phyloP scores from a whole-genome alignment of 2,329 filamentous ascomycete genomes.

The Domatiomyces globalis region DNA sequence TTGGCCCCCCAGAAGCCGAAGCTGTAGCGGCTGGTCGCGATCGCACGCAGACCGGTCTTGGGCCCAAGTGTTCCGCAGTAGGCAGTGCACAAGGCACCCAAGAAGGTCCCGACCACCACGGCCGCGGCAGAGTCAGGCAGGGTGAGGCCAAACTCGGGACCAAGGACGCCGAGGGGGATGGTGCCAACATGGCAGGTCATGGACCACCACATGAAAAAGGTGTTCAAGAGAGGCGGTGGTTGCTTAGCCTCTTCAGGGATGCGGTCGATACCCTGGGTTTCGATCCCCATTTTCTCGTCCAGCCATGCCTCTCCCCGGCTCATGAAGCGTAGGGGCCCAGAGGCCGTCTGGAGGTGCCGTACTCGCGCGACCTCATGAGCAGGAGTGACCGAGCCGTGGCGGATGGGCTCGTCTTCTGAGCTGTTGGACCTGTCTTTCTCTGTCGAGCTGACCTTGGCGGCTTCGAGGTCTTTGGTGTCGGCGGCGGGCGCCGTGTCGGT shows the following conservation, averaged over 20 bases:
- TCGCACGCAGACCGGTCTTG: constrained; percentile 24
- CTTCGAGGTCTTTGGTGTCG: background rate
- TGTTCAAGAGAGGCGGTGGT: constrained; percentile 29
- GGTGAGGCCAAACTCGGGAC: constrained; percentile 35
- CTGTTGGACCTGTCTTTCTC: background rate
- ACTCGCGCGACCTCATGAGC: constrained; percentile 11
- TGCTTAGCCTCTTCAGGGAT: constrained; percentile 32
- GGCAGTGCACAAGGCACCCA: constrained; percentile 29
- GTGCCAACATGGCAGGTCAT: constrained; percentile 30
- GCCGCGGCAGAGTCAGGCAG: constrained; percentile 31
- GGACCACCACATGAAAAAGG: constrained; percentile 33
- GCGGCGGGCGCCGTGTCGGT: background rate
- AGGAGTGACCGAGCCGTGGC: constrained; percentile 11
- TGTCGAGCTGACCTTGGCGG: background rate
- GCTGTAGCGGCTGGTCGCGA: constrained; percentile 20
- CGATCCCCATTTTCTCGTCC: constrained; percentile 33
- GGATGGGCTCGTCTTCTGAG: background rate
- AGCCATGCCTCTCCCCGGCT: constrained; percentile 26
- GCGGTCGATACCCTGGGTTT: constrained; percentile 35
- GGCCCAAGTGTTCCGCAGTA: constrained; percentile 31
- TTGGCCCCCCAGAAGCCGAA: constrained; percentile 23
- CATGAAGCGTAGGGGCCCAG: constrained; percentile 11
- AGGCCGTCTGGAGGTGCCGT: constrained; percentile 9
- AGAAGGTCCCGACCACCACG: constrained; percentile 28
- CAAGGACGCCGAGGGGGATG: constrained; percentile 30